Percentiles rank a stretch among this genome's conserved stretches.
These are phyloP conservation scores for Pelargonium cotyledonis DNA, from an alignment of 441 rosid species.

Conservation along the genomic window DNA sequence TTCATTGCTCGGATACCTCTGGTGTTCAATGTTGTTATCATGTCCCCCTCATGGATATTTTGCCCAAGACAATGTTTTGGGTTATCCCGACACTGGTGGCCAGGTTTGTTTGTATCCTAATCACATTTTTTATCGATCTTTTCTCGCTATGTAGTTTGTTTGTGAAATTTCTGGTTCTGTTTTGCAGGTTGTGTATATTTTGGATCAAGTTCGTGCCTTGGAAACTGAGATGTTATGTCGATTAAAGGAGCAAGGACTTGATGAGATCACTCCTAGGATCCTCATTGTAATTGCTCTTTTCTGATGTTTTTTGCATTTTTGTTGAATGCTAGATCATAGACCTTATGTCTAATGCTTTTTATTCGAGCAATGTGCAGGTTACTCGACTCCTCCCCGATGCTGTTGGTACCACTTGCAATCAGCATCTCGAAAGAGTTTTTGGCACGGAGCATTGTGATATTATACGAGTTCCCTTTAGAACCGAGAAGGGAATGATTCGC, in stretches of 20 bases:
- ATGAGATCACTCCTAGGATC: slow-evolving; percentile 62
- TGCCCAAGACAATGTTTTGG: slow-evolving; percentile 88
- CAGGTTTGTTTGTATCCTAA: slow-evolving; percentile 27
- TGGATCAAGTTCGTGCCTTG: slow-evolving; percentile 93
- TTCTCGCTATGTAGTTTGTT: too few relatives aligned
- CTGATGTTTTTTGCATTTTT: neutral
- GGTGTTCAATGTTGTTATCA: slow-evolving; percentile 83
- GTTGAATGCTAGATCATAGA: too few relatives aligned
- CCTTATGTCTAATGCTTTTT: slow-evolving; percentile 12
- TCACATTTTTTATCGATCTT: too few relatives aligned
- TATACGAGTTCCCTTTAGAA: slow-evolving; percentile 85
- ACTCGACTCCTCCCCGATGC: slow-evolving; percentile 94
- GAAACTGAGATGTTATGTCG: slow-evolving; percentile 81
- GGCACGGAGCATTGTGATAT: slow-evolving; percentile 77
- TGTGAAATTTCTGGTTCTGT: too few relatives aligned
- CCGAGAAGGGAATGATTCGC: slow-evolving; percentile 73
- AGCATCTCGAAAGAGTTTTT: slow-evolving; percentile 77
- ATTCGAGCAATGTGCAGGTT: slow-evolving; percentile 39
- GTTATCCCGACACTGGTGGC: slow-evolving; percentile 96
- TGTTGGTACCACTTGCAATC: slow-evolving; percentile 86
- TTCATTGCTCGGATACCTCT: slow-evolving; percentile 84
- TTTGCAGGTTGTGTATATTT: slow-evolving; percentile 60
- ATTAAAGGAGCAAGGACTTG: slow-evolving; percentile 83
- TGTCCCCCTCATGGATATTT: slow-evolving; percentile 87
- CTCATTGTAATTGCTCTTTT: slow-evolving; percentile 50